Conservation (phyloP, 1,284 basidiomycete species). For the Phylloporus sp. region DNA sequence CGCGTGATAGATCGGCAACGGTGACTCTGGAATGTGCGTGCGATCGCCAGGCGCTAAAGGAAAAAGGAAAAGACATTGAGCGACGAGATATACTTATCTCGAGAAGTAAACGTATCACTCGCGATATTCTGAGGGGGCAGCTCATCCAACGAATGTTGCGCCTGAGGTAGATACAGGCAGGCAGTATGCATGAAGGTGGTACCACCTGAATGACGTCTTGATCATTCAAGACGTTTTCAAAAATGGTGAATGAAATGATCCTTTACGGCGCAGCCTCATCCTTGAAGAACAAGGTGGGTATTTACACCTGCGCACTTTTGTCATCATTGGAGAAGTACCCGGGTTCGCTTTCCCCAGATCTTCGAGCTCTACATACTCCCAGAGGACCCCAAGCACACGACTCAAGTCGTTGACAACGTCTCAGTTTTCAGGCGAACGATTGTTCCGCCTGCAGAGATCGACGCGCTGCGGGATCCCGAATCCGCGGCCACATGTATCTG, state of each 20-base stretch:
- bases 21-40: slow-evolving; percentile 84
- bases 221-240: not conserved
- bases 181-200: slow-evolving; percentile 15
- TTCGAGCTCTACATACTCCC: slow-evolving; percentile 25
- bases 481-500: slow-evolving; percentile 25
- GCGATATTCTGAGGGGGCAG: slow-evolving; percentile 19
- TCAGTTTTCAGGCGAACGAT: slow-evolving; percentile 21
- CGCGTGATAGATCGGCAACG: slow-evolving; percentile 74
- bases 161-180: slow-evolving; percentile 20
- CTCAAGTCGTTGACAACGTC: slow-evolving; percentile 21
- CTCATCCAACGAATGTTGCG: slow-evolving; percentile 35
- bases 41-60: slow-evolving; percentile 85
- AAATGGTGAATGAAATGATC: not conserved
- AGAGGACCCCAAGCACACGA: not conserved
- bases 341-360: slow-evolving; percentile 31
- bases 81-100: not conserved
- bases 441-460: slow-evolving; percentile 24
- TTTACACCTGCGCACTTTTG: slow-evolving; percentile 18
- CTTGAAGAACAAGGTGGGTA: not conserved
- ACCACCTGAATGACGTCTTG: not conserved
- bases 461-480: slow-evolving; percentile 12
- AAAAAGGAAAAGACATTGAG: not conserved
- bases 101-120: slow-evolving; percentile 42
- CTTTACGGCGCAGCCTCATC: slow-evolving; percentile 11
- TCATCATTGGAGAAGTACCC: slow-evolving; percentile 17